Evolutionary conservation across 768 basidiomycete species (phyloP), one percentile per base, ranked within the genome.

Genomic region (Pluteus cervinus): DNA sequence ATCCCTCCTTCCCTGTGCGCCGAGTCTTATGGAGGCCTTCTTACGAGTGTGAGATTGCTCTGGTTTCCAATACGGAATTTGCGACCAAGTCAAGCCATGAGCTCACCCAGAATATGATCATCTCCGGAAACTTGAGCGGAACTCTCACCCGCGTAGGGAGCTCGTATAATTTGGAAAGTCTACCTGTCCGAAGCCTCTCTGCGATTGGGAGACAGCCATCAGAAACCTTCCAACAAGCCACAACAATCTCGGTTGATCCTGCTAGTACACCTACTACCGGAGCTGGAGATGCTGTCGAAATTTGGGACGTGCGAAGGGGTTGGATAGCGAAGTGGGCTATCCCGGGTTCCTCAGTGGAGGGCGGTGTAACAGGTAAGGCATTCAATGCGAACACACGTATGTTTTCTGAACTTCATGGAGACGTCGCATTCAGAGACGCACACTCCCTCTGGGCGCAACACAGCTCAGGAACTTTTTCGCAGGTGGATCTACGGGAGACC

Each of bases 261-360:
- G 43, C 51, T 22, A 28, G 29, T 8, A 17, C 46, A 4, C 31
- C 26, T 11, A 26, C 43, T 12, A 33, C 29, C 21, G 33, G 47
- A 3, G 45, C 52, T 18, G 74, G 78, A 3, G 81, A 87, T 49
- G 62, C 76, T 0, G 68, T 88, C 21, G 87, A 90, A 49, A 80
- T 91, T 16, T 92, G 89, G 89, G 88, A 92, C 54, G 84, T 86
- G 2, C 68, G 88, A 37, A 66, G 89, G 32, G 73, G 76, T 0
- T 86, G 82, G 74, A 69, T 90, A 33, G 81, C 84, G 4, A 92
- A 91, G 58, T 91, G 88, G 83, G 71, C 74, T 2, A 72, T 89
- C 8, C 70, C 66, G 15, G 76, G 79, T 10, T 76, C 75, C 9
- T 65, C 73, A 4, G 65, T 62, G 1, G 87, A 90, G 41, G 83